Percentiles rank a stretch among this genome's conserved stretches.
phyloP scores from a whole-genome alignment of 2,329 filamentous ascomycete species.

The Dothidotthia symphoricarpi region DNA sequence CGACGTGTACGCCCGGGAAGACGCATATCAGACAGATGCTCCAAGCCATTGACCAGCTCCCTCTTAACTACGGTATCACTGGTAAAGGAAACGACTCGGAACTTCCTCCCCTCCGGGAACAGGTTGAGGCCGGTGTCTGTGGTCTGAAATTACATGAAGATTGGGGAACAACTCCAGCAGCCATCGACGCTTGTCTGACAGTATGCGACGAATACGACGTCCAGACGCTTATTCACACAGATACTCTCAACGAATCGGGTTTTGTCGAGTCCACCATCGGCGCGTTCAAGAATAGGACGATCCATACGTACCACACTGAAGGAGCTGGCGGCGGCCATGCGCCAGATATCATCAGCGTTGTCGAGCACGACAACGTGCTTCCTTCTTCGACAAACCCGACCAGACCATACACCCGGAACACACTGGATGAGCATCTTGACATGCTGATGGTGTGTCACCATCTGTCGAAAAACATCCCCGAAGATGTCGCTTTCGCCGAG shows the following conservation, averaged over 20 bases:
- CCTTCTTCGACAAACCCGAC: constrained; percentile 92
- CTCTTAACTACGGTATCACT: constrained; percentile 86
- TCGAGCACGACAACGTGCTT: constrained; percentile 83
- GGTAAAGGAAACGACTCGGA: constrained; percentile 89
- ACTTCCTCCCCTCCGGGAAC: constrained; percentile 69
- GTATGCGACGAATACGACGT: constrained; percentile 91
- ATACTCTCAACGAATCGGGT: constrained; percentile 95
- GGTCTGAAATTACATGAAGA: constrained; percentile 95
- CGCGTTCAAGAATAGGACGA: constrained; percentile 82
- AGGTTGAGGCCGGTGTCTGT: constrained; percentile 78
- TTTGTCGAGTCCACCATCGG: constrained; percentile 89
- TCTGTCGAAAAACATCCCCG: constrained; percentile 84
- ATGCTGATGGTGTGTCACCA: constrained; percentile 99
- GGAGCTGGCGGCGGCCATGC: constrained; percentile 93
- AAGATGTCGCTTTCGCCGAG: constrained; percentile 94
- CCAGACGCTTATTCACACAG: constrained; percentile 91
- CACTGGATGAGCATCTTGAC: constrained; percentile 91
- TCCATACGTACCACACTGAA: constrained; percentile 97
- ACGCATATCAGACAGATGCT: constrained; percentile 86
- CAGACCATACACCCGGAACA: constrained; percentile 85
- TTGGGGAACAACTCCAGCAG: constrained; percentile 88
- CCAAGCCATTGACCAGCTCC: constrained; percentile 76
- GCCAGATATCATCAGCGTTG: constrained; percentile 91
- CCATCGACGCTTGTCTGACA: constrained; percentile 76
- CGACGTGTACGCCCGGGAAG: constrained; percentile 86